Base-by-base conservation (phyloP, 2,329 filamentous ascomycete species). In the Trichoderma polysporum region DNA sequence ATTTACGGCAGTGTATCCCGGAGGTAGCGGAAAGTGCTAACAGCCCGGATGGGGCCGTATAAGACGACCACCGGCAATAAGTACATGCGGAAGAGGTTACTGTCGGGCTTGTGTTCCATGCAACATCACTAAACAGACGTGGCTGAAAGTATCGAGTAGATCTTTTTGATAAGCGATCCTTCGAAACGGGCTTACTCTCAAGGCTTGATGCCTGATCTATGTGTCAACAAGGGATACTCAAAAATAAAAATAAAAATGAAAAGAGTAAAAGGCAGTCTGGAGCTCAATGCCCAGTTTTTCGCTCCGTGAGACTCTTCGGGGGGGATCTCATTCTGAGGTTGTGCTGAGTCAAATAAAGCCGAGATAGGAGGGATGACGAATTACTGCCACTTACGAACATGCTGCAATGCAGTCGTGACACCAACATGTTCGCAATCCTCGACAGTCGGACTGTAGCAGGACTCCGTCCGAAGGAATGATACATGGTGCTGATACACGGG, bases 1-100 rank as follows among this genome's bases (percentile, higher is more conserved):
- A 35, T 7, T 45, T 63, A 25, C n/a, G n/a, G 35, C 27, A 33
- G 35, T 7, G 25, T 33, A 33, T 33, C n/a, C 35, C 35, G 49
- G 49, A 54, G 33, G 49, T 63, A 59, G 56, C 61, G 61, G 61
- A 8, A 10, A 45, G 41, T 47, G 50, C 39, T 22, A 47, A 56
- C 37, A 64, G 19, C 35, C 61, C 50, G 37, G 60, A 64, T 35
- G 61, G 35, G 50, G 61, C 50, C 61, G 61, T 54, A 19, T 12
- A 10, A 33, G 27, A 47, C 29, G 27, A 64, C 61, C 27, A 15
- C 39, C 27, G 50, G 25, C 15, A 50, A 25, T 17, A 25, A 33
- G 10, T 17, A 41, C 17, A n/a, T 9, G 39, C 39, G 39, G 39
- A 41, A 41, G 39, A 45, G 8, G n/a, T n/a, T 45, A 45, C 39